Evolutionary conservation across 352 stramenopile species (phyloP), one percentile per base, ranked within the genome.

Genomic region (Pythium chondricola): DNA sequence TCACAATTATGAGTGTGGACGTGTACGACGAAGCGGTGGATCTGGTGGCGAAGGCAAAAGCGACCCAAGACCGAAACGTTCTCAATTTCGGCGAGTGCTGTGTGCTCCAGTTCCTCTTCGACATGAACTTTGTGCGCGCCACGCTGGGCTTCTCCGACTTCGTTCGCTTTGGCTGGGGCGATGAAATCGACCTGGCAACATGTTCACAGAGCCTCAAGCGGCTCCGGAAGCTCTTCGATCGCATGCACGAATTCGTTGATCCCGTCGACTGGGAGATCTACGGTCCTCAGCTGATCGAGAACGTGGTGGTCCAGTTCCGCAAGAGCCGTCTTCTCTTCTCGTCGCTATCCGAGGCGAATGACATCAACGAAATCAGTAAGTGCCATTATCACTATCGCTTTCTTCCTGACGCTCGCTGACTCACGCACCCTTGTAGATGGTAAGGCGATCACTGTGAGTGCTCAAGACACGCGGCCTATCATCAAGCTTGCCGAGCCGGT

Each of bases 231-330:
- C 55, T 92, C 16, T 89, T 92, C 37, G 79, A 77, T 22, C 77
- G 71, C 8, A 89, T 94, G 71, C 69, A 72, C 9, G 81, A 88
- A 29, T 94, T 90, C 32, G 69, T 94, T 14, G 83, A 94, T 39
- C 83, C 81, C 2, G 83, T 94, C 11, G 83, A 94, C 53, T 94
- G 83, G 83, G 83, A 94, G 55, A 88, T 94, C 40, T 94, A 90
- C 39, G 83, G 83, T 6, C 81, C 81, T 2, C 78, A 91, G 48
- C 59, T 94, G 25, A 83, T 92, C 32, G 73, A 90, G 48, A 92
- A 93, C 45, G 83, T 94, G 22, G 79, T 91, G 41, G 49, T 88
- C 21, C 83, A 93, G 69, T 94, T 92, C 41, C 73, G 83, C 21
- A 91, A 85, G 49, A 88, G 81, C 35, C 78, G 83, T 7, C 42